Evolutionary conservation across 306 rosid genomes (phyloP).

Genomic region (Cicer chorassanicum): DNA sequence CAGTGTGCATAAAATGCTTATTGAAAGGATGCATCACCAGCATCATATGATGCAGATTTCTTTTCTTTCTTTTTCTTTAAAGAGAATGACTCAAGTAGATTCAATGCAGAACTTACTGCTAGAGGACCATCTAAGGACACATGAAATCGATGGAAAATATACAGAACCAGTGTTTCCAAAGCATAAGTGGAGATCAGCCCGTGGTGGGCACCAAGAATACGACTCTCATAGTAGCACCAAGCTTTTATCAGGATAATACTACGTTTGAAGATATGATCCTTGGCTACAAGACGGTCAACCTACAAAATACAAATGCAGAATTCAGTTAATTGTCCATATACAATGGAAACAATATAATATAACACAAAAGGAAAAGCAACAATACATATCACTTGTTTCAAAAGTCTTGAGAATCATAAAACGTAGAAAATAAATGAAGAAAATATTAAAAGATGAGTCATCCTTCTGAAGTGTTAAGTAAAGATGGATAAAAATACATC

Average conservation of each 20-base stretch:
- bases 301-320: slow-evolving; percentile 47
- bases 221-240: slow-evolving; percentile 96
- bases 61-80: slow-evolving; percentile 21
- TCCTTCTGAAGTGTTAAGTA: slow-evolving; percentile 12
- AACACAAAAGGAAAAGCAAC: slow-evolving; percentile 8
- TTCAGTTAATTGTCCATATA: slow-evolving; percentile 24
- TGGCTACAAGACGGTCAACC: slow-evolving; percentile 78
- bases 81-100: slow-evolving; percentile 38
- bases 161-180: slow-evolving; percentile 82
- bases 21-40: slow-evolving; percentile 41
- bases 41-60: slow-evolving; percentile 40
- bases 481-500: slow-evolving; percentile 11
- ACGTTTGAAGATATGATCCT: slow-evolving; percentile 84
- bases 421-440: background rate
- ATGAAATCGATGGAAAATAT: slow-evolving; percentile 80
- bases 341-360: slow-evolving; percentile 27
- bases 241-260: slow-evolving; percentile 83
- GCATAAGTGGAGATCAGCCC: slow-evolving; percentile 94
- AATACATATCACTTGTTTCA: slow-evolving; percentile 19
- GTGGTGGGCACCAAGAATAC: slow-evolving; percentile 89
- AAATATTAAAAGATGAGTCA: slow-evolving; percentile 24
- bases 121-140: slow-evolving; percentile 73
- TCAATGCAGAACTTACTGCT: slow-evolving; percentile 63
- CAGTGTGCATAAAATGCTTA: slow-evolving; percentile 36
- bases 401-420: slow-evolving; percentile 28